Evolutionary conservation across 1,284 basidiomycete genomes (phyloP), one percentile per base, ranked within the genome.

Genomic region (Pterula multifida): DNA sequence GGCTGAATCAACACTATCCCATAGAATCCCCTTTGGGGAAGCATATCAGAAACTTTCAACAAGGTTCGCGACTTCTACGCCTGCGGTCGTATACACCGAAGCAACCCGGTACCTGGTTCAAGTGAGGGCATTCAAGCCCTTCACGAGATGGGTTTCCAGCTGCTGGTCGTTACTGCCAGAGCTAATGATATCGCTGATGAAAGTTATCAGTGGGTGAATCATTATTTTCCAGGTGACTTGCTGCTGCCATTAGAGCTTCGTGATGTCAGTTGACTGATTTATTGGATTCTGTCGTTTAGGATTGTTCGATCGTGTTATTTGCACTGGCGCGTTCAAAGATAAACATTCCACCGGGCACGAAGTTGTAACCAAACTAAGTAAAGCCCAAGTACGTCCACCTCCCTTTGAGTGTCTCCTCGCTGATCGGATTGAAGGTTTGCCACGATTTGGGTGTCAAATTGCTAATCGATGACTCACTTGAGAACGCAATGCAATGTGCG

Each of bases 111-210:
- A 13, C 67, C 72, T 1, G 85, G 85, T 1, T 85, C 85, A n/a
- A 63, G 68, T 39, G 77, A 85, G 55, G 80, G 76, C 12, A 60
- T 79, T 26, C 64, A 72, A 55, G 62, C 68, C 36, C 69, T 90
- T 22, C 75, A 72, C 50, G 66, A 72, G 49, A 63, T 82, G 67
- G 87, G 85, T 1, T 86, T 77, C 63, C 71, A 73, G 49, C 69
- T 85, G 47, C 67, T 88, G 52, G 78, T 91, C 53, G 78, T 91
- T 48, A 91, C 88, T 2, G 86, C 88, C 26, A 71, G 88, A 54
- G 70, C 72, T 28, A 69, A 74, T 51, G 69, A 74, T 35, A 68
- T 78, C 52, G 71, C 78, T 24, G 75, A 78, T 49, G 68, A 73
- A 35, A 86, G 79, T 48, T 78, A 79, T 69, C 65, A 68, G 44